Percentiles rank a stretch among this genome's conserved stretches.
Conservation (phyloP, 2,329 filamentous ascomycete genomes). For the Diplodia scrobiculata region DNA sequence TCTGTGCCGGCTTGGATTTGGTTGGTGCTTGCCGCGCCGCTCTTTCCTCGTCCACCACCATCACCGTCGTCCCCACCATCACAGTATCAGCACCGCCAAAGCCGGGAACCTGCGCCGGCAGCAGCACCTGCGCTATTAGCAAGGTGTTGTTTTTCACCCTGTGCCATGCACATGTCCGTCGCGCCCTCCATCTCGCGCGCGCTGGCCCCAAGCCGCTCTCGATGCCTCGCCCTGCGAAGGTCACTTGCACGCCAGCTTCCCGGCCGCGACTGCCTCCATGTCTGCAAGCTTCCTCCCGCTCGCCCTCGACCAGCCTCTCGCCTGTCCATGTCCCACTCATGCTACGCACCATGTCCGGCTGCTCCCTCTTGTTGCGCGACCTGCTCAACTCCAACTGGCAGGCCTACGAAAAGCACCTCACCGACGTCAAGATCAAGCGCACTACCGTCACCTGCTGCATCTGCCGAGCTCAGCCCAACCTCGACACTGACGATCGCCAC, state of each 20-base stretch:
- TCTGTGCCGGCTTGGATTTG: too few relatives aligned
- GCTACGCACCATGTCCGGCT: conserved; percentile 1
- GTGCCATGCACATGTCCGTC: too few relatives aligned
- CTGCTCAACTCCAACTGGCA: conserved; percentile 16
- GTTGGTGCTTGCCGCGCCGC: too few relatives aligned
- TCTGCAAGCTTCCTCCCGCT: background rate
- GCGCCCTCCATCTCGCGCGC: too few relatives aligned
- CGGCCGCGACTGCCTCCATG: background rate
- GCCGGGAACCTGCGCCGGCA: too few relatives aligned
- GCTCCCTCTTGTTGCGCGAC: conserved; percentile 2
- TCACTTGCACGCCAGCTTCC: background rate
- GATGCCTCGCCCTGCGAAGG: background rate
- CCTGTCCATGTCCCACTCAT: background rate
- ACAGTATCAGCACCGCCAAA: too few relatives aligned
- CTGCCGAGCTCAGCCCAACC: background rate
- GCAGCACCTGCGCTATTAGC: too few relatives aligned
- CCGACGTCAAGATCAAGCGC: conserved; percentile 6
- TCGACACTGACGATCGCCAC: background rate
- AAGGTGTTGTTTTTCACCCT: too few relatives aligned
- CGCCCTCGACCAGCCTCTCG: background rate
- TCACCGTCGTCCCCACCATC: too few relatives aligned
- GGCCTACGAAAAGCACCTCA: conserved; percentile 2
- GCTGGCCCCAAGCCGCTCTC: background rate
- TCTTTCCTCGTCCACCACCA: too few relatives aligned
- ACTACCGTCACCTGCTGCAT: background rate